Base-by-base conservation (phyloP, 2,329 filamentous ascomycete species). In the Grosmannia clavigera region DNA sequence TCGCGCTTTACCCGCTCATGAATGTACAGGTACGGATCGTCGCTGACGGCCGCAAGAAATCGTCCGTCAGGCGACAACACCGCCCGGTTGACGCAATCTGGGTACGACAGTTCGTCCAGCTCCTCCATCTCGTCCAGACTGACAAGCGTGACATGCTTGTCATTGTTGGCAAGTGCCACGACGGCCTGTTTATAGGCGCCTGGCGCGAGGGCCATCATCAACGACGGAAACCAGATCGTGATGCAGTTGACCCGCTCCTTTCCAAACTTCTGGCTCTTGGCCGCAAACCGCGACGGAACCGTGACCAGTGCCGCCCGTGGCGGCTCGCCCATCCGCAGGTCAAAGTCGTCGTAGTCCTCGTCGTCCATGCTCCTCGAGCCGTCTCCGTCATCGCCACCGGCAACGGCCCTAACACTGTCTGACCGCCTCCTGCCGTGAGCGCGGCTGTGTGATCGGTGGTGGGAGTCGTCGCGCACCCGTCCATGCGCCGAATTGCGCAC, bases 51-150 rank as follows among this genome's bases (percentile, higher is more conserved):
- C 6, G 92, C 81, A 25, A 97, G 78, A 12, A 92, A 74, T 25
- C 80, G 81, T 1, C 92, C 92, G 69, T 96, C 88, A 0, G 92
- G 94, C 7, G 92, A 96, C 58, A 99, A 86, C n/a, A 92, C 83
- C 40, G 92, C 90, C 68, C 95, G 90, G 68, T 99, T 99, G 75
- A 97, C 92, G 64, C 85, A 88, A 69, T 92, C 88, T 5, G 88
- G 86, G 64, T 95, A 86, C 4, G 82, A 79, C 58, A 96, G 75
- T 52, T 85, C 80, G 59, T 88, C 84, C 27, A 95, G 74, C 43
- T 87, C 78, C 62, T 87, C 78, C 16, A 72, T 71, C 58, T 86
- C 82, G 33, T 81, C 77, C 25, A 97, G 76, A 56, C 86, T 87
- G 69, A 95, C 90, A n/a, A 96, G 75, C 33, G 87, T 86, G 60